Evolutionary conservation across 2,329 filamentous ascomycete genomes (phyloP), one percentile per base, ranked within the genome.

Genomic region (Triangularia setosa): DNA sequence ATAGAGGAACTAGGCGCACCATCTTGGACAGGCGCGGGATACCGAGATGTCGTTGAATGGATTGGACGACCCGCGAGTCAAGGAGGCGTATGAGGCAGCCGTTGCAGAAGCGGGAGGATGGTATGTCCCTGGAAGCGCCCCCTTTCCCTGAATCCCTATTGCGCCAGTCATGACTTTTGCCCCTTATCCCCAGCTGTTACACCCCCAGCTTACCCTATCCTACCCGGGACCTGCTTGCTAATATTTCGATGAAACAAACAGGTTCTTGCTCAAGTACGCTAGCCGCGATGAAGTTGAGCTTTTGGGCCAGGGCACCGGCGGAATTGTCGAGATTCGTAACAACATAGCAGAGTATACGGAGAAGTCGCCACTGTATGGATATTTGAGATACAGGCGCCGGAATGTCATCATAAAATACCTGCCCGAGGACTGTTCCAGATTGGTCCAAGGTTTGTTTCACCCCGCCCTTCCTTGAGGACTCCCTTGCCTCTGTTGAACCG

Each of bases 341-440:
- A 85, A 87, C 63, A 89, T 98, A 70, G 85, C 89, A 65, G 82
- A 86, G 67, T 96, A 96, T 75, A 86, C 91, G 63, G 93, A 97
- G 69, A 85, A 87, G 62, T 95, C 92, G 67, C 95, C 95, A 23
- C 81, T 99, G 57, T 99, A 96, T 74, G 95, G 95, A 61, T 92
- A 97, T 75, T 80, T 99, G 70, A 88, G 91, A 72, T 98, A 97
- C 77, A 85, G 94, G 63, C 88, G 93, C 74, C 87, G 93, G 74
- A 97, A 93, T 77, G 90, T 98, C 58, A 79, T 99, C 65, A 85
- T 99, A 76, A 97, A 95, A 79, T 97, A 95, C 76, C 84, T 97
- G 67, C 95, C 94, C 1, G 92, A 96, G 65, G 91, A 89, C 65
- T 94, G 93, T 69, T 98, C 95, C 68, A 87, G 95, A 72, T 82